Conservation (phyloP, 805 yeast species). For the Metschnikowia henanensis region DNA sequence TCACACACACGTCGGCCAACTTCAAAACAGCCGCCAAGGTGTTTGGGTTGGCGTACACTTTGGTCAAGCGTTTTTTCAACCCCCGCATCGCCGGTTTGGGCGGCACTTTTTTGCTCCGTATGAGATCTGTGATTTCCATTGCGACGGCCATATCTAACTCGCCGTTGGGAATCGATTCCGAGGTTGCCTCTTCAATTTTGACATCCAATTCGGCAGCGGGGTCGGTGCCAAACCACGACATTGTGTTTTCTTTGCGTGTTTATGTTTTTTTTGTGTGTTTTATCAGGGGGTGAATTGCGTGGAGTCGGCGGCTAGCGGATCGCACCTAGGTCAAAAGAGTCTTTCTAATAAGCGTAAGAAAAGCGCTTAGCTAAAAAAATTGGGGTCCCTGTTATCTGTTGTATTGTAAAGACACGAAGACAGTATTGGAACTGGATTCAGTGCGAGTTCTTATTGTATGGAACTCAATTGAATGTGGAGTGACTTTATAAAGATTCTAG, state of each 20-base stretch:
- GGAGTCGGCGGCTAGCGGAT: no score
- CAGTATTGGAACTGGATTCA: no score
- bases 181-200: constrained; percentile 74
- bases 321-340: no score
- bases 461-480: no score
- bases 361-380: no score
- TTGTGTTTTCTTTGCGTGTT: constrained; percentile 14
- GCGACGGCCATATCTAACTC: constrained; percentile 74
- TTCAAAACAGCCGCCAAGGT: constrained; percentile 73
- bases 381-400: no score
- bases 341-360: no score
- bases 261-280: neutral
- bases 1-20: constrained; percentile 81
- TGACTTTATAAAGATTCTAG: no score
- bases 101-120: constrained; percentile 75
- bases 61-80: constrained; percentile 70
- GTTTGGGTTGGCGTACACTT: constrained; percentile 70
- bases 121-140: constrained; percentile 83
- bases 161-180: constrained; percentile 89
- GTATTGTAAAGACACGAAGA: no score
- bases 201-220: constrained; percentile 50
- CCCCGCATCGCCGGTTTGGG: constrained; percentile 84
- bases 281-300: neutral
- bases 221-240: constrained; percentile 53
- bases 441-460: no score